phyloP scores from a whole-genome alignment of 2,329 filamentous ascomycete species.

The Fusarium duplospermum region DNA sequence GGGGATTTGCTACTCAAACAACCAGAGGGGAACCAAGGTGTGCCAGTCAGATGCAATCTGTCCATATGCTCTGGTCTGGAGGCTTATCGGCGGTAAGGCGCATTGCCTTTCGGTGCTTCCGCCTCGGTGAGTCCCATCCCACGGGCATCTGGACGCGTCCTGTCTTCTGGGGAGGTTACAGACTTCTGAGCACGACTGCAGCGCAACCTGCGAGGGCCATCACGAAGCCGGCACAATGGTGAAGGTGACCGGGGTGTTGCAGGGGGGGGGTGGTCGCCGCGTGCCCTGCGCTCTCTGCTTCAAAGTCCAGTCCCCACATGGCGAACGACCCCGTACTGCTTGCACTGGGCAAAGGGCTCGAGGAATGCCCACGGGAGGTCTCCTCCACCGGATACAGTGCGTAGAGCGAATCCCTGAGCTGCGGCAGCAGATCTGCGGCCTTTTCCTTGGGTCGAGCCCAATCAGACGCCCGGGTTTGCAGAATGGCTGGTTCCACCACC shows the following conservation, averaged over 20 bases:
- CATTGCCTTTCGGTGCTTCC: conserved; percentile 15
- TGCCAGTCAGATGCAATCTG: conserved; percentile 6
- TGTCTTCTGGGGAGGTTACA: conserved; percentile 21
- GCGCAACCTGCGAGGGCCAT: conserved; percentile 36
- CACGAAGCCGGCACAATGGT: conserved; percentile 42
- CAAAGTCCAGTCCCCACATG: conserved; percentile 30
- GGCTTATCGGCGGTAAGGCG: neutral
- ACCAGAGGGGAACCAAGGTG: neutral
- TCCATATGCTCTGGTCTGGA: conserved; percentile 10
- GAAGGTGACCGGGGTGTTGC: conserved; percentile 36
- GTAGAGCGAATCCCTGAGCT: conserved; percentile 34
- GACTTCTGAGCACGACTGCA: conserved; percentile 26
- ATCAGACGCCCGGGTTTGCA: conserved; percentile 36
- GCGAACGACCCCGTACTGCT: conserved; percentile 33
- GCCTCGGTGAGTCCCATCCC: conserved; percentile 26
- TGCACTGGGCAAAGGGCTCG: conserved; percentile 34
- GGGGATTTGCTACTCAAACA: conserved; percentile 27
- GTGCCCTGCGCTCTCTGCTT: conserved; percentile 35
- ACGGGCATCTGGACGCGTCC: conserved; percentile 18
- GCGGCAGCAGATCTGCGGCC: conserved; percentile 47
- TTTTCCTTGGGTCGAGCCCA: conserved; percentile 42
- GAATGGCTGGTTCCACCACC: conserved; percentile 39
- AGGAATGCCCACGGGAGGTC: conserved; percentile 41
- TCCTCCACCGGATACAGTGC: conserved; percentile 39
- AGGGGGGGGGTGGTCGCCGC: conserved; percentile 36